These are phyloP conservation scores for Fraxinus pennsylvanica DNA, from an alignment of 257 asterid genomes.

Conservation along the genomic window DNA sequence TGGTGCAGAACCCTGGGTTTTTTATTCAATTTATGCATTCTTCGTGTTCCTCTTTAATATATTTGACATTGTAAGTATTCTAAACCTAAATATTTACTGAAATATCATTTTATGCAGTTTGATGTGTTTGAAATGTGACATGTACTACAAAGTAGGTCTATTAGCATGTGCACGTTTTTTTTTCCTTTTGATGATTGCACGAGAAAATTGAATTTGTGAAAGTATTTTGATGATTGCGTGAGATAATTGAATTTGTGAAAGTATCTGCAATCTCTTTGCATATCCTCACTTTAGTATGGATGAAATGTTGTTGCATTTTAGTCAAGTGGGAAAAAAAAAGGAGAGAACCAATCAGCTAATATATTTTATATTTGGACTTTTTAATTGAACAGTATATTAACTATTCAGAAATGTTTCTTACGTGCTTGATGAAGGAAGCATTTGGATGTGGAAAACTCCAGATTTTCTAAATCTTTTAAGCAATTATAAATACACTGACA, in stretches of 20 bases:
- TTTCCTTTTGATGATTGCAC: background rate
- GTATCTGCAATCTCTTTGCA: background rate
- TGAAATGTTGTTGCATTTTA: background rate
- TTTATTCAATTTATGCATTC: constrained; percentile 77
- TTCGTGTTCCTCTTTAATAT: constrained; percentile 89
- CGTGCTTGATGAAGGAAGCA: background rate
- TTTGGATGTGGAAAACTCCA: background rate
- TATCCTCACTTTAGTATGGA: background rate
- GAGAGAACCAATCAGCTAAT: background rate
- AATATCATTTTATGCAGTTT: background rate
- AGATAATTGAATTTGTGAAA: background rate
- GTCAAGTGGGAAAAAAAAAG: background rate
- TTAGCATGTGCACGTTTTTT: background rate
- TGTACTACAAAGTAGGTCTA: background rate
- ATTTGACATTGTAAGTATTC: constrained; percentile 89
- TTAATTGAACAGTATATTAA: background rate
- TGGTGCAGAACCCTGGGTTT: constrained; percentile 97
- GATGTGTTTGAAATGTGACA: constrained; percentile 6
- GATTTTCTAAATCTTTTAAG: background rate
- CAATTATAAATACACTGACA: background rate
- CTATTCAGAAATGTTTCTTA: background rate
- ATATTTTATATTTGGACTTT: background rate
- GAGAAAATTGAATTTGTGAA: background rate
- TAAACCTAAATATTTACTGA: constrained; percentile 5
- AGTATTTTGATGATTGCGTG: background rate